Evolutionary conservation across 1,284 basidiomycete genomes (phyloP), one percentile per base, ranked within the genome.

Genomic region (Tylopilus sp.): DNA sequence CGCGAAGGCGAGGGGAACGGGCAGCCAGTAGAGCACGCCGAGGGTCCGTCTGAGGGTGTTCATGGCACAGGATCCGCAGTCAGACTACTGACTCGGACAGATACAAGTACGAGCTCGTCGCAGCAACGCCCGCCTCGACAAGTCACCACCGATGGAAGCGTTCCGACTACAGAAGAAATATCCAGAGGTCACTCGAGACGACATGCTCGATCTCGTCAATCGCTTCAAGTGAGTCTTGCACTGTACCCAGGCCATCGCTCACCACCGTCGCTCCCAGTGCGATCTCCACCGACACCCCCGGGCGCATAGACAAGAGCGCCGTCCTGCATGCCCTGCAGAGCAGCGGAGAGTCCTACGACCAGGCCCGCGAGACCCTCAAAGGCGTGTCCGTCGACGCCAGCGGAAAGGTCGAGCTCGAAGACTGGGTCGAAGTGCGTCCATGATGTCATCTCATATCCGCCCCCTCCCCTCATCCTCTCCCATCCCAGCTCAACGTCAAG

Each of bases 401-500:
- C 60, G 95, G 95, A 33, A 91, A 94, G 65, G 86, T 99, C 52
- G 96, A 98, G 72, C 75, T 99, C 51, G 96, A 99, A 60, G 95
- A 99, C 69, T 99, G 94, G 85, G 94, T 99, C 43, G 93, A 95
- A 78, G 90, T 91, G 61, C 55, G 26, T 26, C 6, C 46, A 36
- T 39, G 45, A 61, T 56, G 52, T 55, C 55, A 58, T 55, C 52
- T 37, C 45, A 26, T 37, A 29, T 40, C 43, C 36, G n/a, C 29
- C 49, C 47, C 51, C 58, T 50, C 58, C 48, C 55, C 56, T 58
- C 53, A 59, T 40, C 52, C 10, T 2, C 14, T 44, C 38, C 45
- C 36, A 42, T 51, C 51, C 29, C 57, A 91, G 87, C 79, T 95
- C 53, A 85, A 91, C 56, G 85, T 85, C 52, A 94, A 94, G 69